These are phyloP conservation scores for Priceomyces haplophilus DNA, from an alignment of 805 yeast genomes.

Conservation along the genomic window DNA sequence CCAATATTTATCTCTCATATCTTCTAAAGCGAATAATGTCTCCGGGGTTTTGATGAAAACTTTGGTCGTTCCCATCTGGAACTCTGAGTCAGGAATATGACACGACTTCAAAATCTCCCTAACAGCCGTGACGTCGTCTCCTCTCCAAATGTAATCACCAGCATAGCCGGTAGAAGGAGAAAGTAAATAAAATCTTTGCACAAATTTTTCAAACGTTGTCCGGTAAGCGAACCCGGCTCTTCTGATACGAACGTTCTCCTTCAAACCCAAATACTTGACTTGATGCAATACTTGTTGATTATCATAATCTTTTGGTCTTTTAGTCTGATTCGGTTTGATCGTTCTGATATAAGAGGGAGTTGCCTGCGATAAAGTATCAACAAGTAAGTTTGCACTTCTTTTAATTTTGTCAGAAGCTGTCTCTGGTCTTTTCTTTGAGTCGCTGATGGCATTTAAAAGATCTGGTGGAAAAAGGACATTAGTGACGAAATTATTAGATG, in stretches of 20 bases:
- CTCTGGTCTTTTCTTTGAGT: constrained; percentile 79
- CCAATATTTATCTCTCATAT: constrained; percentile 96
- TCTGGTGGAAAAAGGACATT: constrained; percentile 43
- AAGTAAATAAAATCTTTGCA: constrained; percentile 84
- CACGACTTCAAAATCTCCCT: constrained; percentile 49
- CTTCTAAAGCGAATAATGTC: constrained; percentile 90
- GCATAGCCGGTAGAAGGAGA: constrained; percentile 93
- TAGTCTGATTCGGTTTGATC: constrained; percentile 93
- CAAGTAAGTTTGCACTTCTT: constrained; percentile 83
- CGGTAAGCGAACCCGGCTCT: constrained; percentile 99
- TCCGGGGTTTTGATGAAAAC: constrained; percentile 97
- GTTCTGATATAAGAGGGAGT: constrained; percentile 96
- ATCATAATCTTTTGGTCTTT: constrained; percentile 87
- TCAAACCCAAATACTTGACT: constrained; percentile 90
- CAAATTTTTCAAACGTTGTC: constrained; percentile 94
- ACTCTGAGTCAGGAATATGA: constrained; percentile 75
- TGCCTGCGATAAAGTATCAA: constrained; percentile 84
- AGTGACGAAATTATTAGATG: constrained; percentile 68
- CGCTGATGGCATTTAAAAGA: constrained; percentile 36
- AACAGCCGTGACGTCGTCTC: constrained; percentile 53
- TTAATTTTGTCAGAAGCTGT: constrained; percentile 96
- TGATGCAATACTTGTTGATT: constrained; percentile 89
- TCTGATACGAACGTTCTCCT: constrained; percentile 94
- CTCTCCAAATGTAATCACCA: constrained; percentile 59
- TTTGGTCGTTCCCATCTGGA: constrained; percentile 87